Evolutionary conservation across 441 rosid species (phyloP).

Genomic region (Pelargonium myrrhifolium): DNA sequence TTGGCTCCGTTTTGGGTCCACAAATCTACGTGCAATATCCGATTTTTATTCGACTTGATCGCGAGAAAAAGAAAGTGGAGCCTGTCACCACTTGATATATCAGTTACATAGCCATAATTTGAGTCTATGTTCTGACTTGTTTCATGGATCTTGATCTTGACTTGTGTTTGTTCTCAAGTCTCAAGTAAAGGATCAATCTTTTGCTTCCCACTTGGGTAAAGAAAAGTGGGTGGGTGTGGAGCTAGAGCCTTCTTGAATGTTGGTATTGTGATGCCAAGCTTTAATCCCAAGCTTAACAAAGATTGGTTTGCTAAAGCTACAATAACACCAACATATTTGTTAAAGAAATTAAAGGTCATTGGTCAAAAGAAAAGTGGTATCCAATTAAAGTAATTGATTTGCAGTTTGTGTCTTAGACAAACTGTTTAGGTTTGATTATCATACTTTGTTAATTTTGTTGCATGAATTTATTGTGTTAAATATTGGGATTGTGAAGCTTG

Average conservation of each 20-base stretch:
- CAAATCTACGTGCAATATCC: too few species aligned
- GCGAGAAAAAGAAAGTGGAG: too few species aligned
- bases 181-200: constrained; percentile 31
- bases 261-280: constrained; percentile 30
- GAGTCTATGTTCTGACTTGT: neutral
- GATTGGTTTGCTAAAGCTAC: constrained; percentile 12
- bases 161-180: constrained; percentile 15
- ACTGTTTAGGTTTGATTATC: too few species aligned
- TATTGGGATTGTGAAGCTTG: too few species aligned
- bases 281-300: constrained; percentile 25
- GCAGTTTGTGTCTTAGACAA: too few species aligned
- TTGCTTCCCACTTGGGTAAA: constrained; percentile 40
- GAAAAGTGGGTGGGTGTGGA: constrained; percentile 15
- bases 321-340: neutral
- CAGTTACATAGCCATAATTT: too few species aligned
- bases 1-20: too few species aligned
- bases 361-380: constrained; percentile 16
- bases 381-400: too few species aligned
- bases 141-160: constrained; percentile 7
- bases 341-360: constrained; percentile 8
- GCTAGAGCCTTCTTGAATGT: constrained; percentile 22
- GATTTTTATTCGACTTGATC: too few species aligned
- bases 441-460: too few species aligned
- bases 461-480: too few species aligned
- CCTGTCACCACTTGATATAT: too few species aligned